Evolutionary conservation across 1,139 yeast species (phyloP).

Genomic region (Blastobotrys petasosporus): DNA sequence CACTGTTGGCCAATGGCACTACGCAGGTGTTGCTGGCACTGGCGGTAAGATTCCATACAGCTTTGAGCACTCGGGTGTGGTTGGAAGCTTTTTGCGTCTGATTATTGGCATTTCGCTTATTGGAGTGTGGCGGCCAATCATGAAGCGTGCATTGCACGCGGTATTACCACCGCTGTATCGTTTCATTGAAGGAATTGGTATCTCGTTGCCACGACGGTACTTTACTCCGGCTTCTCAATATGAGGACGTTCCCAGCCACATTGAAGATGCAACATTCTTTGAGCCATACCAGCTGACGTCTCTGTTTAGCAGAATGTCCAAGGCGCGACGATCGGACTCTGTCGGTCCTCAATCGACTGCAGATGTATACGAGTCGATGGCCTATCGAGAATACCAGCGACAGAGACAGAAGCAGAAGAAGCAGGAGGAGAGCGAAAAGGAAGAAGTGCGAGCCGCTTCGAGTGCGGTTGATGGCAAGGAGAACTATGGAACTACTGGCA

Average conservation of each 20-base stretch:
- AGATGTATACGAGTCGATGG: constrained; percentile 38
- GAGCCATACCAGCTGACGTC: constrained; percentile 31
- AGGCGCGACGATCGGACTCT: constrained; percentile 34
- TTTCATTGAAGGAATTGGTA: constrained; percentile 32
- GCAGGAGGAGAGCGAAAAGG: neutral
- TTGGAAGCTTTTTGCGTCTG: constrained; percentile 42
- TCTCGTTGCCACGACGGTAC: constrained; percentile 37
- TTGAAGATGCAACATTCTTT: constrained; percentile 32
- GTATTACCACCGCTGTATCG: constrained; percentile 38
- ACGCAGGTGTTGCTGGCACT: constrained; percentile 21
- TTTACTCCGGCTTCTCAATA: constrained; percentile 37
- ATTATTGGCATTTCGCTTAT: constrained; percentile 55
- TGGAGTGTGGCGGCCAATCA: constrained; percentile 58
- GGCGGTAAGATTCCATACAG: constrained; percentile 39
- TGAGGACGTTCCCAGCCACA: constrained; percentile 30
- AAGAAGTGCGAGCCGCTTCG: neutral
- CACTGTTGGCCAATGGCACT: constrained; percentile 51
- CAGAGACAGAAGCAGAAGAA: constrained; percentile 15
- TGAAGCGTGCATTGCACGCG: constrained; percentile 57
- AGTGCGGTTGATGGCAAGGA: too few relatives aligned
- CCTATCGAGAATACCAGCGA: constrained; percentile 31
- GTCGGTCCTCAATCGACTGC: constrained; percentile 43
- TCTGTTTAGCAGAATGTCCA: constrained; percentile 27
- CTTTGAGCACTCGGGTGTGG: constrained; percentile 39
- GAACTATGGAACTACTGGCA: too few relatives aligned